Evolutionary conservation across 345 rosid genomes (phyloP).

Genomic region (Brassica incana): DNA sequence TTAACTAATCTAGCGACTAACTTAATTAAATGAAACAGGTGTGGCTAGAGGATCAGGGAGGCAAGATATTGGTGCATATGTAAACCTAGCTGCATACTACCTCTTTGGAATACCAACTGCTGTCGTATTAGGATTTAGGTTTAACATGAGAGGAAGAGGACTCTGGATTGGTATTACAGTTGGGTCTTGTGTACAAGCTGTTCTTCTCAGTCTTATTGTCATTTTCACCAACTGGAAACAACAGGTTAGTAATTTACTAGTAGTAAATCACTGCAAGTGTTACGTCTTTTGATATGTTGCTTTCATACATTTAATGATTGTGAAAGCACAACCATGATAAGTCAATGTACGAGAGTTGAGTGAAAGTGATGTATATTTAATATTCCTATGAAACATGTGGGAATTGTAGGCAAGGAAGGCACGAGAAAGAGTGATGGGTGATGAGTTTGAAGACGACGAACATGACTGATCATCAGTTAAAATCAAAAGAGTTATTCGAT

Average conservation of each 20-base stretch:
- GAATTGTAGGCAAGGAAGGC: neutral
- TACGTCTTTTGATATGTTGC: neutral
- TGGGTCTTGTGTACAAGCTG: neutral
- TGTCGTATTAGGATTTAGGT: constrained; percentile 26
- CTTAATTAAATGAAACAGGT: constrained; percentile 14
- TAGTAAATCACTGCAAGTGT: neutral
- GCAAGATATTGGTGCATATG: constrained; percentile 40
- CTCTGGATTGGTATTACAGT: neutral
- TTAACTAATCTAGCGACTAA: neutral
- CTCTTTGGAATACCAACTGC: constrained; percentile 39
- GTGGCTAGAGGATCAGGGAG: constrained; percentile 45
- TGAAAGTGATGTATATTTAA: neutral
- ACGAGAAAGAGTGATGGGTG: neutral
- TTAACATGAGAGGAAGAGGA: constrained; percentile 3
- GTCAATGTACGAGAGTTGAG: neutral
- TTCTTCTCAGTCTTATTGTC: neutral
- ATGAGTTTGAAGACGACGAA: neutral
- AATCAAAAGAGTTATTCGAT: neutral
- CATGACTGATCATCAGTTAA: neutral
- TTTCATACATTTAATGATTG: neutral
- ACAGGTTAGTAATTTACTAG: neutral
- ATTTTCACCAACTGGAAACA: neutral
- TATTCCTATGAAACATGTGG: neutral
- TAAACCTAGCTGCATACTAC: constrained; percentile 40
- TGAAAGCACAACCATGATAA: neutral